phyloP scores from a whole-genome alignment of 2,329 filamentous ascomycete genomes.

The Penicillium thymicola region DNA sequence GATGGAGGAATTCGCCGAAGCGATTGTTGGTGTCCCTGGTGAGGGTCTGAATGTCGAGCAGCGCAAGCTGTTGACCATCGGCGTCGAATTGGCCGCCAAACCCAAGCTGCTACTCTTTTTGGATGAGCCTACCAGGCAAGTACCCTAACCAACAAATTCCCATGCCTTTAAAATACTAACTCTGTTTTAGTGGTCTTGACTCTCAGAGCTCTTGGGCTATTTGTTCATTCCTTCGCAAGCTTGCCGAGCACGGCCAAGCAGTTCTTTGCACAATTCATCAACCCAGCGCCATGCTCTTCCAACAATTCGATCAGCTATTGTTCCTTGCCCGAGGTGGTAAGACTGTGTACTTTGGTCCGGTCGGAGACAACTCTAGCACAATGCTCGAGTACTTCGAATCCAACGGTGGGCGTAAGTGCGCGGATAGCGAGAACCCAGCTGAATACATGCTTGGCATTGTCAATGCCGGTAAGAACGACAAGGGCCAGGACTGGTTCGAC shows the following conservation, averaged over 20 bases:
- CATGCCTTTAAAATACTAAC: neutral
- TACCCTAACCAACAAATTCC: neutral
- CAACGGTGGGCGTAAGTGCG: constrained; percentile 59
- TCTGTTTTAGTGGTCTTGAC: constrained; percentile 66
- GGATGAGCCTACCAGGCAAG: constrained; percentile 74
- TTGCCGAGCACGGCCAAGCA: constrained; percentile 81
- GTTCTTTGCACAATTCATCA: constrained; percentile 94
- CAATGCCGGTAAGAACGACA: constrained; percentile 34
- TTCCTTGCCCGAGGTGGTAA: constrained; percentile 63
- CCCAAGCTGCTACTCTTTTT: constrained; percentile 82
- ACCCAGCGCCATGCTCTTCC: constrained; percentile 85
- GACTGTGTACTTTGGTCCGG: constrained; percentile 66
- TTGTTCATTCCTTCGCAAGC: constrained; percentile 74
- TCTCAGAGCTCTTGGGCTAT: constrained; percentile 90
- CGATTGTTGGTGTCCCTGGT: constrained; percentile 80
- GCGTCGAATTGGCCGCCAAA: constrained; percentile 88
- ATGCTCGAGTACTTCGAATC: constrained; percentile 62
- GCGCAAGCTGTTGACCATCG: constrained; percentile 76
- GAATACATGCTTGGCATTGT: constrained; percentile 68
- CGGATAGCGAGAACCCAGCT: constrained; percentile 63
- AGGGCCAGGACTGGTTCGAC: constrained; percentile 56
- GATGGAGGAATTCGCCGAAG: constrained; percentile 85
- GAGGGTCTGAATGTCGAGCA: constrained; percentile 66
- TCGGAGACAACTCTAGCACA: constrained; percentile 55
- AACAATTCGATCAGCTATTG: constrained; percentile 66